A percentile compares a stretch with the other conserved stretches of the same genome.
Conservation (phyloP, 306 rosid genomes). For the Cicer yamashitae region DNA sequence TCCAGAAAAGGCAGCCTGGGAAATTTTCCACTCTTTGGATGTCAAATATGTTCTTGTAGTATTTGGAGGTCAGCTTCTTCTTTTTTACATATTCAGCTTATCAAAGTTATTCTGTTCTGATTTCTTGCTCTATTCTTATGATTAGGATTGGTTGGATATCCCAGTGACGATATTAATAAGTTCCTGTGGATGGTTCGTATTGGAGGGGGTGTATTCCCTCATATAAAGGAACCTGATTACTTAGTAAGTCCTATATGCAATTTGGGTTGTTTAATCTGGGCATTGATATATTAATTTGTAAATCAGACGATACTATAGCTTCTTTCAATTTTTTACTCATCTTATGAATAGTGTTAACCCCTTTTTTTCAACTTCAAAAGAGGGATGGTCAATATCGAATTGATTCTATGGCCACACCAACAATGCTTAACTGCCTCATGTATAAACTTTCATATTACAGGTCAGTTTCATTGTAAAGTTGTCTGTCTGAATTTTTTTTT, state of each 20-base stretch:
- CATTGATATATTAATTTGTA: conserved; percentile 23
- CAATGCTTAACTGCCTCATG: conserved; percentile 97
- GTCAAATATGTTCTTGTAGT: conserved; percentile 98
- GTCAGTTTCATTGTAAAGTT: conserved; percentile 54
- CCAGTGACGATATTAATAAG: conserved; percentile 98
- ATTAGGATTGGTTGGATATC: conserved; percentile 95
- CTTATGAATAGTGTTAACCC: conserved; percentile 37
- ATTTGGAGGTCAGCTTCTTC: conserved; percentile 89
- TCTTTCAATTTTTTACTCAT: conserved; percentile 3
- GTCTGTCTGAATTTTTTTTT: background rate
- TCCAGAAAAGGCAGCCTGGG: conserved; percentile 99
- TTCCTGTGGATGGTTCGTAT: conserved; percentile 99
- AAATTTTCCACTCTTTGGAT: conserved; percentile 92
- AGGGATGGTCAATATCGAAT: conserved; percentile 98
- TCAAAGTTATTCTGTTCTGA: conserved; percentile 44
- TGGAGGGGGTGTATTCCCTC: conserved; percentile 99
- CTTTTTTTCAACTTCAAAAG: conserved; percentile 47
- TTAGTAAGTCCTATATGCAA: conserved; percentile 61
- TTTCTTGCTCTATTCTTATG: conserved; percentile 44
- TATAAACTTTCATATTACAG: conserved; percentile 98
- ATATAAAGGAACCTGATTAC: conserved; percentile 95
- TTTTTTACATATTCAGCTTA: conserved; percentile 38
- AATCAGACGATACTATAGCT: conserved; percentile 16
- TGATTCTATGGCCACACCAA: conserved; percentile 91
- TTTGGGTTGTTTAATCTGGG: conserved; percentile 26